phyloP scores from a whole-genome alignment of 257 asterid species.

The Penstemon davidsonii region DNA sequence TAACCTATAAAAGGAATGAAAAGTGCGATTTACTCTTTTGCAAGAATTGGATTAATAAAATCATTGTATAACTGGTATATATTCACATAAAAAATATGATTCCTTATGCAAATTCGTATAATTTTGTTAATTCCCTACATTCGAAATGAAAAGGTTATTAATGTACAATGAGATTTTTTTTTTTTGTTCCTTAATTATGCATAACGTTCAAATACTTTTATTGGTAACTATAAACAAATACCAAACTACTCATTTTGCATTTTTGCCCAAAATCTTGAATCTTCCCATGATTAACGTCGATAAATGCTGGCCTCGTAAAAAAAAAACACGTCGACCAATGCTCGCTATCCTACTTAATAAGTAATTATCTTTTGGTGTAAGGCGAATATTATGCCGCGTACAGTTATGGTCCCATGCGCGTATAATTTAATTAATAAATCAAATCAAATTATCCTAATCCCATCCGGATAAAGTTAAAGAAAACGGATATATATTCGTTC shows the following conservation, averaged over 20 bases:
- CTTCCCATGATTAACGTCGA: background rate
- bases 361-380: background rate
- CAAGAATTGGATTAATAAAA: too few species aligned
- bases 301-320: background rate
- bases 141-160: too few species aligned
- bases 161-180: too few species aligned
- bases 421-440: constrained; percentile 4
- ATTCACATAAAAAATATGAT: too few species aligned
- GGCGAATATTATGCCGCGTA: constrained; percentile 33
- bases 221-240: too few species aligned
- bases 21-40: too few species aligned
- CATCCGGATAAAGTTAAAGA: background rate
- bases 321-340: background rate
- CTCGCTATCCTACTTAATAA: background rate
- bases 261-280: background rate
- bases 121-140: too few species aligned
- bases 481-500: background rate
- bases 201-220: too few species aligned
- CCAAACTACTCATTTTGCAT: background rate
- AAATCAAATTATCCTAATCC: background rate
- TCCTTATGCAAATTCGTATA: too few species aligned
- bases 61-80: too few species aligned
- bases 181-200: too few species aligned
- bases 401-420: constrained; percentile 17
- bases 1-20: too few species aligned